A percentile compares a stretch with the other conserved stretches of the same genome.
phyloP scores from a whole-genome alignment of 2,329 filamentous ascomycete genomes.

The Alternaria sp. region DNA sequence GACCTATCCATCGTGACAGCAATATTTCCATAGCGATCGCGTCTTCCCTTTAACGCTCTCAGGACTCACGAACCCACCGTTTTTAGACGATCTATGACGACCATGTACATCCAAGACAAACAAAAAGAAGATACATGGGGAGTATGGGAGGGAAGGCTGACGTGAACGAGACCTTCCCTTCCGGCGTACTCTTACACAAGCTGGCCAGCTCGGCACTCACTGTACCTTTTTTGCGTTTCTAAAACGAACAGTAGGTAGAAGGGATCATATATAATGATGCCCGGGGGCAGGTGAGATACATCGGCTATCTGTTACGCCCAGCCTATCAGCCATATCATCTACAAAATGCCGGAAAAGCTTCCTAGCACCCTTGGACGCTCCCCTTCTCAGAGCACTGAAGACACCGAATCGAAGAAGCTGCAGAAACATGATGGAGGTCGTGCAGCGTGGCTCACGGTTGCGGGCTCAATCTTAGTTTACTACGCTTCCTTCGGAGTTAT shows the following conservation, averaged over 20 bases:
- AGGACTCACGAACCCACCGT: conserved; percentile 1
- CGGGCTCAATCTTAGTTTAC: conserved; percentile 49
- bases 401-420: conserved; percentile 37
- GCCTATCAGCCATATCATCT: conserved; percentile 6
- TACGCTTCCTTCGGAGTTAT: conserved; percentile 54
- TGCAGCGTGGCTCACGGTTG: conserved; percentile 47
- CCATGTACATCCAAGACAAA: conserved; percentile 8
- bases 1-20: background rate
- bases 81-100: background rate
- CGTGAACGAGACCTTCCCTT: conserved; percentile 11
- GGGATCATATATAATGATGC: conserved; percentile 15
- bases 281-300: conserved; percentile 8
- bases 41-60: background rate
- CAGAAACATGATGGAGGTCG: conserved; percentile 27
- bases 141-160: background rate
- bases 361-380: conserved; percentile 15
- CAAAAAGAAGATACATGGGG: conserved; percentile 3
- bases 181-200: background rate
- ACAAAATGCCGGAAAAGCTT: conserved; percentile 26
- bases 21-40: background rate
- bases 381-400: conserved; percentile 21
- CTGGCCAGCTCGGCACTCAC: background rate
- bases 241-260: background rate
- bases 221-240: background rate
- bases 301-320: conserved; percentile 1